Percentiles rank a stretch among this genome's conserved stretches.
phyloP scores from a whole-genome alignment of 352 stramenopile genomes.

The Pythium volutum region DNA sequence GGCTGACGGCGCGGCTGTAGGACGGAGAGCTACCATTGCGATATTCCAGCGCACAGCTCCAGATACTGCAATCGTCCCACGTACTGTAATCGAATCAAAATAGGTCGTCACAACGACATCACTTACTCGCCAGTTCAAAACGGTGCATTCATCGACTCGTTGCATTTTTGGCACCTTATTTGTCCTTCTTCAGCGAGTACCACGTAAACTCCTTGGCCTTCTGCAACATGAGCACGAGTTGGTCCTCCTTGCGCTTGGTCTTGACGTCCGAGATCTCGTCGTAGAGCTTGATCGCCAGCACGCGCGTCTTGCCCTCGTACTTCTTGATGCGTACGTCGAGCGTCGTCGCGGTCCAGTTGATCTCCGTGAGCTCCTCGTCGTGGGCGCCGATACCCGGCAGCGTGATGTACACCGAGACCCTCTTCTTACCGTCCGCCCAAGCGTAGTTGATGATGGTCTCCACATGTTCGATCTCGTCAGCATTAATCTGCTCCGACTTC shows the following conservation, averaged over 20 bases:
- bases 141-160: not conserved
- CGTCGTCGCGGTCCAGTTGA: slow-evolving; percentile 64
- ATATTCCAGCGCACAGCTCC: not conserved
- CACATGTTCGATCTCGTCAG: slow-evolving; percentile 34
- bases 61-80: too few relatives aligned
- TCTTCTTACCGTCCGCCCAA: slow-evolving; percentile 80
- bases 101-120: too few relatives aligned
- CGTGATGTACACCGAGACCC: slow-evolving; percentile 73
- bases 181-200: slow-evolving; percentile 83
- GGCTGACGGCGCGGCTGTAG: too few relatives aligned
- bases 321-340: slow-evolving; percentile 61
- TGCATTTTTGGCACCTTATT: slow-evolving; percentile 28
- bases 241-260: slow-evolving; percentile 77
- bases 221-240: slow-evolving; percentile 71
- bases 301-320: slow-evolving; percentile 66
- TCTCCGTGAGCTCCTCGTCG: slow-evolving; percentile 52
- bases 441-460: slow-evolving; percentile 76
- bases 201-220: slow-evolving; percentile 80
- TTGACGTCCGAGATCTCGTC: slow-evolving; percentile 79
- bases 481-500: slow-evolving; percentile 41
- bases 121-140: not conserved
- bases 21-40: too few relatives aligned
- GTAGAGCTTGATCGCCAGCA: slow-evolving; percentile 73
- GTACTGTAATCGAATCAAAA: not conserved
- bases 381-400: slow-evolving; percentile 60